Base-by-base conservation (phyloP, 2,329 filamentous ascomycete species). In the Microcyclospora pomicola region DNA sequence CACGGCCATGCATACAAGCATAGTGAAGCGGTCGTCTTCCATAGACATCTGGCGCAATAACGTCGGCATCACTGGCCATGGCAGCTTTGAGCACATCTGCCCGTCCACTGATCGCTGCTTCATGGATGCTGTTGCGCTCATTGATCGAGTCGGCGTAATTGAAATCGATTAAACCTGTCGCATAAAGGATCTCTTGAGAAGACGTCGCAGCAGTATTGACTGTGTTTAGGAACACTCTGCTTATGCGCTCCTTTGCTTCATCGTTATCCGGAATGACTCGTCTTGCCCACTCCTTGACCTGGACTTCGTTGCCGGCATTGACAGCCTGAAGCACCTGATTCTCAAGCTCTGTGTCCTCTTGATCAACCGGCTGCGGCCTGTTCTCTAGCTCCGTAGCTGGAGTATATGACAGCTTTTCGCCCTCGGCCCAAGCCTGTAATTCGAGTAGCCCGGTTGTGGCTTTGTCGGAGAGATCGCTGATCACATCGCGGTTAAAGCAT, bases 71-170 rank as follows among this genome's bases (percentile, higher is more conserved):
- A 33, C 73, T 76, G 1, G 72, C 66, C n/a, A 98, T 66, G 3
- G 82, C 87, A 46, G 81, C 77, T 36, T 74, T 67, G 41, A 96
- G 66, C 24, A 95, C 82, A 49, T 82, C 79, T 9, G 73, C 64
- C 52, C 87, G 87, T 14, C 87, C 87, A 43, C 92, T 93, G 37
- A 96, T 95, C 1, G 87, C 81, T n/a, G 91, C 84, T 62, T 96
- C 91, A 52, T 98, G 91, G 34, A 98, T 69, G 54, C 87, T 94
- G 53, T 95, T 98, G 31, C 91, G 75, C 63, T 95, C 88, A 52
- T 96, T 98, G 59, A 98, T 96, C 52, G 95, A 87, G 56, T 98
- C 91, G 51, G 93, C 85, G 1, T 86, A 91, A 52, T 85, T 78
- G n/a, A 95, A 72, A 58, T 96, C 81, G 27, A 98, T 83, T 15